Conservation (phyloP, 495 filamentous ascomycete genomes). For the Aspergillus mulundensis region DNA sequence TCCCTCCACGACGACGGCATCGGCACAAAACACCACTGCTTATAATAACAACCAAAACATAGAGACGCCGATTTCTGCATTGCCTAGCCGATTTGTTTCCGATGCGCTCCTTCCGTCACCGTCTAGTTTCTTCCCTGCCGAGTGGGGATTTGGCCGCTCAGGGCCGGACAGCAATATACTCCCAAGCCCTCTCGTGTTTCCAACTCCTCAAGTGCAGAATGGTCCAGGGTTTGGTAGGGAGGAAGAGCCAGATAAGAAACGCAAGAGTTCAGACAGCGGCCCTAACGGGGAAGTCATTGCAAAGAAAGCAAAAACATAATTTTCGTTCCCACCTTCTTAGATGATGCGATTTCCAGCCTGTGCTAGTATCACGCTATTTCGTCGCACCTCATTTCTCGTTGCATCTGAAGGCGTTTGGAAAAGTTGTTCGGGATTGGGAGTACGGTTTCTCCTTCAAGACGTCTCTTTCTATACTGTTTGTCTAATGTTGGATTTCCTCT, state of each 20-base stretch:
- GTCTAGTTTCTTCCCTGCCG: conserved; percentile 83
- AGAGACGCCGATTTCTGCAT: conserved; percentile 95
- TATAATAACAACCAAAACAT: conserved; percentile 69
- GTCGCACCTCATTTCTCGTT: conserved; percentile 9
- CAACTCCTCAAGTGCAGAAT: conserved; percentile 72
- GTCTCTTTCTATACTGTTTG: neutral
- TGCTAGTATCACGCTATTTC: neutral
- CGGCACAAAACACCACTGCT: conserved; percentile 38
- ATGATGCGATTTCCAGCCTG: neutral
- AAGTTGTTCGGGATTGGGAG: neutral
- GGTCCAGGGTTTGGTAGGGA: conserved; percentile 67
- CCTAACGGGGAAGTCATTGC: conserved; percentile 30
- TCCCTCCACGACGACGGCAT: conserved; percentile 29
- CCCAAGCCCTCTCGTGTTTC: conserved; percentile 86
- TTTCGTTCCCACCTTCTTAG: neutral
- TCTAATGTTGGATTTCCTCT: neutral
- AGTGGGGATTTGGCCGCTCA: conserved; percentile 71
- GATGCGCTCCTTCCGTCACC: conserved; percentile 83
- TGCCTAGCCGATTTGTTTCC: conserved; percentile 85
- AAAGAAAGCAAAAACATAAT: conserved; percentile 48
- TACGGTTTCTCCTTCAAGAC: neutral
- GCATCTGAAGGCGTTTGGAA: conserved; percentile 20
- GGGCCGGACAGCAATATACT: conserved; percentile 73
- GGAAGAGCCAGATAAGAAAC: conserved; percentile 50
- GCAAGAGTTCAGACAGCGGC: conserved; percentile 50